Evolutionary conservation across 2,329 filamentous ascomycete species (phyloP).

Genomic region (Ophiocordyceps camponoti-floridani): DNA sequence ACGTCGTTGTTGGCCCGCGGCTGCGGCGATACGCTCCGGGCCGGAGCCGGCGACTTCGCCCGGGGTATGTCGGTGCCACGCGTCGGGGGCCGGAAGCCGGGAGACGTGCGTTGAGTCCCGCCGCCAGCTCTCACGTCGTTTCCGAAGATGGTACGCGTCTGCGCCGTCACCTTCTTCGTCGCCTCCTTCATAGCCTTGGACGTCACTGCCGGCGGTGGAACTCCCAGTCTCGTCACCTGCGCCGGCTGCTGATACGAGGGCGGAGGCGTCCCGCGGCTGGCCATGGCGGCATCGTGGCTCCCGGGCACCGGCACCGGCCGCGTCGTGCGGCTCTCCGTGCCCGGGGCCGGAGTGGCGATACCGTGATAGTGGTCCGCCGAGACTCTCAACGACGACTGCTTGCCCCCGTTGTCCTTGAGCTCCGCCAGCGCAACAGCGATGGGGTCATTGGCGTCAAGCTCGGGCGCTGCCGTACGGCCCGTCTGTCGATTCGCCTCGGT

Average conservation of each 20-base stretch:
- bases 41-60: slow-evolving; percentile 49
- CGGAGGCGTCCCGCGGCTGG: slow-evolving; percentile 59
- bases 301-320: slow-evolving; percentile 42
- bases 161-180: slow-evolving; percentile 70
- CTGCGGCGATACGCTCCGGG: slow-evolving; percentile 44
- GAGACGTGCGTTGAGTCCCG: slow-evolving; percentile 13
- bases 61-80: slow-evolving; percentile 40
- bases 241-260: slow-evolving; percentile 59
- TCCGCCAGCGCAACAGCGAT: slow-evolving; percentile 88
- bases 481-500: slow-evolving; percentile 39
- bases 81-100: slow-evolving; percentile 37
- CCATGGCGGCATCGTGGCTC: slow-evolving; percentile 26
- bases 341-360: slow-evolving; percentile 64
- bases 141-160: slow-evolving; percentile 65
- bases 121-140: slow-evolving; percentile 14
- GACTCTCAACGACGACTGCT: slow-evolving; percentile 65
- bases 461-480: slow-evolving; percentile 14
- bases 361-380: slow-evolving; percentile 94
- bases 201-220: slow-evolving; percentile 82
- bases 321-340: slow-evolving; percentile 20
- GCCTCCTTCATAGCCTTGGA: slow-evolving; percentile 91
- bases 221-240: slow-evolving; percentile 61
- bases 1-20: slow-evolving; percentile 33
- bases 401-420: slow-evolving; percentile 60
- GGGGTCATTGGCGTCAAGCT: slow-evolving; percentile 54